phyloP scores from a whole-genome alignment of 1,139 yeast species.

The Pichiaceae sp. region DNA sequence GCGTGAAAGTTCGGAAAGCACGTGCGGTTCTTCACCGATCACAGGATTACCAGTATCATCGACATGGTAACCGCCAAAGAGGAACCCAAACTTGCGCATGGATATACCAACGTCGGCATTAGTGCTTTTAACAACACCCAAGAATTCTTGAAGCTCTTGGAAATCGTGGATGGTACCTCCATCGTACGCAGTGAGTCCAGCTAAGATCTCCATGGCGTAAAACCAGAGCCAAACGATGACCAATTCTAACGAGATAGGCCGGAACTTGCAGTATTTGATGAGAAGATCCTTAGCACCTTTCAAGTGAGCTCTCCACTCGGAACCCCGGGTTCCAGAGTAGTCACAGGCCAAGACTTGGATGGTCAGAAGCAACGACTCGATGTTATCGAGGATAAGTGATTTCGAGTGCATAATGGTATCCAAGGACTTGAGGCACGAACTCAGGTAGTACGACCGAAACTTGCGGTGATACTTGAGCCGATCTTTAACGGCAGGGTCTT shows the following conservation, averaged over 20 bases:
- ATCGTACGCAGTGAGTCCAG: slow-evolving; percentile 43
- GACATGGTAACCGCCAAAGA: slow-evolving; percentile 22
- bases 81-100: slow-evolving; percentile 20
- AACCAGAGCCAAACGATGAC: slow-evolving; percentile 56
- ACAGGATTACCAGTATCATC: slow-evolving; percentile 9
- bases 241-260: slow-evolving; percentile 27
- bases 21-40: background rate
- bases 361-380: slow-evolving; percentile 51
- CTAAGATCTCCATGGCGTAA: slow-evolving; percentile 50
- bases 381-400: slow-evolving; percentile 35
- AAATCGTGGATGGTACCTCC: slow-evolving; percentile 49
- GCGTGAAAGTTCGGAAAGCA: background rate
- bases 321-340: slow-evolving; percentile 42
- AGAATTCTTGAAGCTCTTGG: slow-evolving; percentile 38
- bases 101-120: slow-evolving; percentile 15
- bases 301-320: slow-evolving; percentile 59
- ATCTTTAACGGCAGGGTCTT: slow-evolving; percentile 5
- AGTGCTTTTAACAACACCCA: slow-evolving; percentile 22
- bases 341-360: slow-evolving; percentile 52
- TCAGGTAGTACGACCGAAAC: slow-evolving; percentile 40
- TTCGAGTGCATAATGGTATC: slow-evolving; percentile 31
- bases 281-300: slow-evolving; percentile 58
- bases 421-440: slow-evolving; percentile 43
- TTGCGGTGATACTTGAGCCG: slow-evolving; percentile 31
- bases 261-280: slow-evolving; percentile 34